Base-by-base conservation (phyloP, 176 grass and related monocot genomes). In the Oryza glumipatula region DNA sequence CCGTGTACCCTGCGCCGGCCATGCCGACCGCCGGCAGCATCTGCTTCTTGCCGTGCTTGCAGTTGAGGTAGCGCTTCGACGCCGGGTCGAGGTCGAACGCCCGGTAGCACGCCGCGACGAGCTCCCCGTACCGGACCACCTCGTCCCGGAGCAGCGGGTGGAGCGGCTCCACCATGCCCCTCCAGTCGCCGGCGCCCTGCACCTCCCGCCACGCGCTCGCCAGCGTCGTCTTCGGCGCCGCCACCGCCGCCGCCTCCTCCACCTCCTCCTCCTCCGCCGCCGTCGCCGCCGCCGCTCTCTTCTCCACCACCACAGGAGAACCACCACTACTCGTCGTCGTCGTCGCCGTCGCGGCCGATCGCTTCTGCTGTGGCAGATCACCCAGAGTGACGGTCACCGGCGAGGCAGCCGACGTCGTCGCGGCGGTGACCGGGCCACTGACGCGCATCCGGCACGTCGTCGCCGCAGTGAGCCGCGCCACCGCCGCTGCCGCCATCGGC, bases 91-190 rank as follows among this genome's bases (percentile, higher is more conserved):
- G 90, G 85, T 97, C 84, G 83, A 97, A 97, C 7, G 90, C 95
- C 74, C 89, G 89, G 88, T 97, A 97, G 19, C 77, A 89, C 0
- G 95, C 92, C 1, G 86, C 52, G 6, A 90, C 95, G n/a, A 94
- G 32, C 52, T 97, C 92, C 17, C 92, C 95, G 28, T 97, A 97
- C 12, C 92, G 69, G 16, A 97, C 87, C 61, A 97, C 89, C 86
- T 94, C 95, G 44, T 74, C 26, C 11, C 90, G 86, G 58, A 94
- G 95, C 11, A 97, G 77, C 4, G 90, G 92, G 71, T 90, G 85
- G 11, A 97, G 84, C 10, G 7, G 4, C 43, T 44, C 86, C 36
- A 94, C 82, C 24, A 97, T 82, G 15, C 87, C 80, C 1, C 33
- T 47, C 94, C 94, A 97, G 78, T 97, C 84, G 1, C 72, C 11